Conservation (phyloP, 2,329 filamentous ascomycete genomes). For the Mariannaea sp. region DNA sequence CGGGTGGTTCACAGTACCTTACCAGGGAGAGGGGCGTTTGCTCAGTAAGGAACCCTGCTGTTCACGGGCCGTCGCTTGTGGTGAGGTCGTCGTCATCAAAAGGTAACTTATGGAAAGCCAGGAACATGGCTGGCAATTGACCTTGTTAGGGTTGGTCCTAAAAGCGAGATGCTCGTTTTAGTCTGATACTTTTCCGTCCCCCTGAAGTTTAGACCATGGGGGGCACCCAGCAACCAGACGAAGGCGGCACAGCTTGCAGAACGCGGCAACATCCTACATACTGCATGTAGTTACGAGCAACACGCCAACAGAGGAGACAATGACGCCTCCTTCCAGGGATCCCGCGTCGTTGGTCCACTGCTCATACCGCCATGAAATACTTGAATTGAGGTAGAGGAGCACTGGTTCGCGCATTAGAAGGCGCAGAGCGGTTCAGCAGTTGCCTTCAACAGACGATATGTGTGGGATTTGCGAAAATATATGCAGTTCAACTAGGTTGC, state of each 20-base stretch:
- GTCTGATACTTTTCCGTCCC: not conserved
- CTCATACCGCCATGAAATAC: no score
- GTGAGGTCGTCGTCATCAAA: constrained; percentile 16
- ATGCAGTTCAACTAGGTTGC: no score
- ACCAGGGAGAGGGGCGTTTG: constrained; percentile 5
- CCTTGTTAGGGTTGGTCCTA: not conserved
- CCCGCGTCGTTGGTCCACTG: no score
- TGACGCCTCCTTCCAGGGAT: not conserved
- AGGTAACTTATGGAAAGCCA: constrained; percentile 1
- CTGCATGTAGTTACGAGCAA: no score
- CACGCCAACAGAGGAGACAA: not conserved
- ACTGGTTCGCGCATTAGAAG: no score
- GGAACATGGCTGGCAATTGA: constrained; percentile 6
- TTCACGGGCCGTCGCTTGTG: constrained; percentile 17
- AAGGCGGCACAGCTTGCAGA: not conserved
- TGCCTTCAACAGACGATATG: no score
- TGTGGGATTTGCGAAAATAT: no score
- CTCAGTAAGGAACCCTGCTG: constrained; percentile 4
- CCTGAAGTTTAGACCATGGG: not conserved
- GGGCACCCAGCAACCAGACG: not conserved
- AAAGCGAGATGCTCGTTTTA: not conserved
- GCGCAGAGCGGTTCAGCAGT: no score
- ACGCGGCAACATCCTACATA: not conserved
- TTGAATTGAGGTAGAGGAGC: no score
- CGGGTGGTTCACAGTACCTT: constrained; percentile 6